A percentile compares a stretch with the other conserved stretches of the same genome.
These are phyloP conservation scores for Eleusine indica DNA, from an alignment of 176 grass and related monocot genomes.

Conservation along the genomic window DNA sequence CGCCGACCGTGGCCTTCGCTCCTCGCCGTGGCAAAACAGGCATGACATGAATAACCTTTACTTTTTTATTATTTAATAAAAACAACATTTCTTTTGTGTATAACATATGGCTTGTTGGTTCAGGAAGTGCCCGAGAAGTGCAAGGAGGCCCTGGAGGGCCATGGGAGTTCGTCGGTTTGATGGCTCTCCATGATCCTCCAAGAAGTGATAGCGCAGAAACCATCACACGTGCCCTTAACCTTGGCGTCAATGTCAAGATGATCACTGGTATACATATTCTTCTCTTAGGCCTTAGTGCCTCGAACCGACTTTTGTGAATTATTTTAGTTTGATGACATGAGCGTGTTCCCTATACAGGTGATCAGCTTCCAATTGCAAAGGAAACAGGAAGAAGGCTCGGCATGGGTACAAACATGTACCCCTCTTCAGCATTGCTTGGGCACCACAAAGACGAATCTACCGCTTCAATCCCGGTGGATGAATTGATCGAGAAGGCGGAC, in stretches of 20 bases:
- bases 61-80: too few relatives aligned
- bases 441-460: conserved; percentile 65
- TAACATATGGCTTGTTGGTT: neutral
- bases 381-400: conserved; percentile 88
- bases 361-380: conserved; percentile 95
- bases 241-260: conserved; percentile 98
- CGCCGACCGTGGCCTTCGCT: conserved; percentile 79
- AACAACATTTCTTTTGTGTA: neutral
- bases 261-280: conserved; percentile 67
- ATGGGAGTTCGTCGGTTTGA: conserved; percentile 82
- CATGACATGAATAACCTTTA: neutral
- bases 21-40: conserved; percentile 85
- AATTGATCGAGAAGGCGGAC: conserved; percentile 91
- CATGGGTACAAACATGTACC: conserved; percentile 99
- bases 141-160: conserved; percentile 66
- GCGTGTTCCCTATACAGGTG: conserved; percentile 42
- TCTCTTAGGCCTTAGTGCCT: neutral
- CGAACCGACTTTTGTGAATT: neutral
- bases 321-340: neutral
- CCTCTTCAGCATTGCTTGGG: conserved; percentile 76
- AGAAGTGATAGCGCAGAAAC: conserved; percentile 80
- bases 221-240: conserved; percentile 67
- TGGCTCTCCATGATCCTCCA: conserved; percentile 88
- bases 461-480: conserved; percentile 61
- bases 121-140: conserved; percentile 76